Evolutionary conservation across 305 asterid genomes (phyloP).

Genomic region (Fraxinus velutina): DNA sequence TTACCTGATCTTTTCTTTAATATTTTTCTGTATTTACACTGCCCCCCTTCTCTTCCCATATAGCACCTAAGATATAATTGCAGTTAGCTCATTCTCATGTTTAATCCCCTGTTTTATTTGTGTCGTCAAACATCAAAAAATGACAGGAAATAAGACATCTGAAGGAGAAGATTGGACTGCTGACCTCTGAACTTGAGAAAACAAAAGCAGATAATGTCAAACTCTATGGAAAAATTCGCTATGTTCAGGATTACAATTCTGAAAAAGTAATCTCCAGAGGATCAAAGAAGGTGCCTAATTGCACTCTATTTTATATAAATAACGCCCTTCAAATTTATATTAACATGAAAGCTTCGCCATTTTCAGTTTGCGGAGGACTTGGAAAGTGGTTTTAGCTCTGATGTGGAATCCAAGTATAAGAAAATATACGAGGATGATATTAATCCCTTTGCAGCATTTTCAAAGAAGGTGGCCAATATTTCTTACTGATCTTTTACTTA

Average conservation of each 20-base stretch:
- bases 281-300: slow-evolving; percentile 73
- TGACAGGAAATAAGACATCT: slow-evolving; percentile 86
- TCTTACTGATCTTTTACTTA: slow-evolving; percentile 21
- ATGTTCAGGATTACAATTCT: slow-evolving; percentile 94
- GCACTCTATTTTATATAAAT: slow-evolving; percentile 26
- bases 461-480: slow-evolving; percentile 58
- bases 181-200: slow-evolving; percentile 83
- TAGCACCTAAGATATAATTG: slow-evolving; percentile 8
- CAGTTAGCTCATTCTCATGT: slow-evolving; percentile 18
- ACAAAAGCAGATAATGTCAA: slow-evolving; percentile 96
- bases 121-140: slow-evolving; percentile 21
- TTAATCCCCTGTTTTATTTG: slow-evolving; percentile 18
- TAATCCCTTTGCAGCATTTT: slow-evolving; percentile 97
- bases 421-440: slow-evolving; percentile 97
- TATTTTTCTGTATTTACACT: neutral
- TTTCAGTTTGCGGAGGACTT: slow-evolving; percentile 86
- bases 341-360: slow-evolving; percentile 25
- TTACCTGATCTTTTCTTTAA: neutral
- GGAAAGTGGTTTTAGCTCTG: slow-evolving; percentile 94
- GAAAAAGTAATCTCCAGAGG: slow-evolving; percentile 97
- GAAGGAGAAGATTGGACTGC: slow-evolving; percentile 83
- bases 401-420: slow-evolving; percentile 97
- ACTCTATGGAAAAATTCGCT: slow-evolving; percentile 95
- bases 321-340: slow-evolving; percentile 17
- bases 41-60: neutral